Evolutionary conservation across 192 early-diverging fungal genomes (phyloP).

Genomic region (Entomortierella lignicola): DNA sequence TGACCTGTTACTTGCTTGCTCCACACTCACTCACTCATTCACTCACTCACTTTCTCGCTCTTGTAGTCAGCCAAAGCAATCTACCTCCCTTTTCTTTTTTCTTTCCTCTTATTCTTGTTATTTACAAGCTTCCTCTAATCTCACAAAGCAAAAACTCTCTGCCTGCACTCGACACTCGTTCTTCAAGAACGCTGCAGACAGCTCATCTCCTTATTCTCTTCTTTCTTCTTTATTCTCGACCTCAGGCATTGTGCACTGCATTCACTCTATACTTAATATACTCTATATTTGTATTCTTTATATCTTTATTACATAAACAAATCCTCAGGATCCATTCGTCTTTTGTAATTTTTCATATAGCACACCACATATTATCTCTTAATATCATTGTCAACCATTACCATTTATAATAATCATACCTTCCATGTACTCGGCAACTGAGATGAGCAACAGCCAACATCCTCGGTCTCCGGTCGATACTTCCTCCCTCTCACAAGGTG

Average conservation of each 20-base stretch:
- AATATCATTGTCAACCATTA: not conserved
- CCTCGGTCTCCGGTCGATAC: conserved; percentile 14
- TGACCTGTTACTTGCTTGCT: not conserved
- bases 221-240: not conserved
- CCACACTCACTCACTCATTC: not conserved
- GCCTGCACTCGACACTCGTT: not conserved
- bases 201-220: not conserved
- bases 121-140: not conserved
- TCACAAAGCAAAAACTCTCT: not conserved
- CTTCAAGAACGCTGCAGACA: not conserved
- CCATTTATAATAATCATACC: not conserved
- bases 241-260: too few relatives aligned
- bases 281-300: too few relatives aligned
- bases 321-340: too few relatives aligned
- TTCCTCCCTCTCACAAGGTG: not conserved
- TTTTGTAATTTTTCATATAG: too few relatives aligned
- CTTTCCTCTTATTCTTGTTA: not conserved
- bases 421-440: conserved; percentile 2
- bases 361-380: too few relatives aligned
- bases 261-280: too few relatives aligned
- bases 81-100: not conserved
- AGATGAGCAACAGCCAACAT: conserved; percentile 1
- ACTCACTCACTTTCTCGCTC: not conserved
- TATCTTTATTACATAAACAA: too few relatives aligned
- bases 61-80: too few relatives aligned